These are phyloP conservation scores for Sclerospora graminicola DNA, from an alignment of 352 stramenopile genomes.

Conservation along the genomic window DNA sequence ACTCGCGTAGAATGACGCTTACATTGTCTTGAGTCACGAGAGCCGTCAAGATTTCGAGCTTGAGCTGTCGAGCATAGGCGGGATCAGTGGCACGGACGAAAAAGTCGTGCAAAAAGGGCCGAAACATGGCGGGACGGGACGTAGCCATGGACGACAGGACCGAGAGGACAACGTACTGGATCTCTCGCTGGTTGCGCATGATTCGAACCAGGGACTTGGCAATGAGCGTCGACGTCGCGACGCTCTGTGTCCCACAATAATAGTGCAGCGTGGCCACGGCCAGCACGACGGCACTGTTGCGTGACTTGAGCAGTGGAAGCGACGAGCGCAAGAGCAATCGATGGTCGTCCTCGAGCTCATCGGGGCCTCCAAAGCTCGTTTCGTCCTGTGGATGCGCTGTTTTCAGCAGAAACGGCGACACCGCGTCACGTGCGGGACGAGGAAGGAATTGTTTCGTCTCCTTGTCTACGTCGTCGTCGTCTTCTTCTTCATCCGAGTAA, in stretches of 20 bases:
- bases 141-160: conserved; percentile 92
- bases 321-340: conserved; percentile 90
- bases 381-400: conserved; percentile 48
- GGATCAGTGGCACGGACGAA: conserved; percentile 94
- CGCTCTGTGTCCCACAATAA: conserved; percentile 91
- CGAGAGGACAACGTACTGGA: conserved; percentile 96
- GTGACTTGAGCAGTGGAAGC: conserved; percentile 93
- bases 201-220: conserved; percentile 96
- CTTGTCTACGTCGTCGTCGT: conserved; percentile 12
- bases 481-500: conserved; percentile 96
- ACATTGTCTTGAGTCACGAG: conserved; percentile 90
- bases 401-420: conserved; percentile 41
- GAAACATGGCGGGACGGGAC: conserved; percentile 94
- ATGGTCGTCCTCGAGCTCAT: conserved; percentile 94
- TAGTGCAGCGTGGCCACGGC: conserved; percentile 94
- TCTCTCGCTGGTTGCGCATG: conserved; percentile 93
- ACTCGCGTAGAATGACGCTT: conserved; percentile 91
- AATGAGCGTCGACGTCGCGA: conserved; percentile 83
- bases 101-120: conserved; percentile 94
- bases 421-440: neutral
- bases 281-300: conserved; percentile 96
- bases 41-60: conserved; percentile 95
- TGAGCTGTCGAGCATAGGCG: conserved; percentile 92
- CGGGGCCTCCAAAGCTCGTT: conserved; percentile 56
- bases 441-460: conserved; percentile 1